These are phyloP conservation scores for Chlamydomonas sp. DNA, from an alignment of 139 green algal genomes.

Conservation along the genomic window DNA sequence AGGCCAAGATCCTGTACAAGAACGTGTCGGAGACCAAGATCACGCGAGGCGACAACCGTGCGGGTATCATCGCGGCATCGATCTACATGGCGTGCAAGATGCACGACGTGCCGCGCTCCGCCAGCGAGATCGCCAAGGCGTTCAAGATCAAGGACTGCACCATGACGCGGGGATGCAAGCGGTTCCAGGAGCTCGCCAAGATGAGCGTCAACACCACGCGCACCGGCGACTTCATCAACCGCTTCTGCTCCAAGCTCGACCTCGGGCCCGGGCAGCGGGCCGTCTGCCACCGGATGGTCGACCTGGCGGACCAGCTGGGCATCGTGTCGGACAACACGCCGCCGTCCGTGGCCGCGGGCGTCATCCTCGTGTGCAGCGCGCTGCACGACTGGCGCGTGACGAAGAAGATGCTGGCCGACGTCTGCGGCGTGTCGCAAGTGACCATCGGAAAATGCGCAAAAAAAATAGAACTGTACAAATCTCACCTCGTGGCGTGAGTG, in stretches of 20 bases:
- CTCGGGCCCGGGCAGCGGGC: too few relatives aligned
- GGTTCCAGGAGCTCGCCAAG: not conserved
- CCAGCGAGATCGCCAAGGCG: conserved; percentile 4
- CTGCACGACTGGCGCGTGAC: too few relatives aligned
- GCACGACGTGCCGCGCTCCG: conserved; percentile 3
- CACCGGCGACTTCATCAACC: not conserved
- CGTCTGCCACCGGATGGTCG: too few relatives aligned
- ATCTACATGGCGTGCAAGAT: conserved; percentile 8
- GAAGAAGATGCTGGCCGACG: too few relatives aligned
- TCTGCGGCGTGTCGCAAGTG: too few relatives aligned
- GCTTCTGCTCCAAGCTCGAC: conserved; percentile 8
- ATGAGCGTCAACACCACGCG: not conserved
- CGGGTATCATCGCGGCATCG: not conserved
- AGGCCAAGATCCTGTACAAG: conserved; percentile 18
- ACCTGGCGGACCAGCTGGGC: too few relatives aligned
- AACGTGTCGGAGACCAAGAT: not conserved
- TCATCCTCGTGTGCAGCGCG: not conserved
- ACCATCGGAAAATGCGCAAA: too few relatives aligned
- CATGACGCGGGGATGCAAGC: conserved; percentile 4
- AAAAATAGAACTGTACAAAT: too few relatives aligned
- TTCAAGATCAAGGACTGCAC: not conserved
- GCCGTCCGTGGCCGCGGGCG: not conserved
- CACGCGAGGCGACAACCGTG: conserved; percentile 5
- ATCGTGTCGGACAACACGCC: conserved; percentile 5
- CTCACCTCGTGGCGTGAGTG: too few relatives aligned